These are phyloP conservation scores for Flaveria linearis DNA, from an alignment of 129 eudicot species.

Conservation along the genomic window DNA sequence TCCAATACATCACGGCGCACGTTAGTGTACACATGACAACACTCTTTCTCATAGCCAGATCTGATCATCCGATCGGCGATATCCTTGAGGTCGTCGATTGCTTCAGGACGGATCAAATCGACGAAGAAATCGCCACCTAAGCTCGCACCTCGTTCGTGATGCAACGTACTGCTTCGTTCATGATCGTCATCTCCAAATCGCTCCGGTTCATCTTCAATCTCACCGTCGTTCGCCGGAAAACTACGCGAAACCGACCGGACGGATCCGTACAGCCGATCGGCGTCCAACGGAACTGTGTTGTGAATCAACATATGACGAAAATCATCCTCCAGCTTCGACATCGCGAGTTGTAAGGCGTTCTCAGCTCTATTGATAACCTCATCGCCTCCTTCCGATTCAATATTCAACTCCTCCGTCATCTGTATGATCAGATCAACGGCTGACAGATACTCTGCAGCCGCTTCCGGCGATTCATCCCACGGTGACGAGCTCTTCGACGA, in stretches of 20 bases:
- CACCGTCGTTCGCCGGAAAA: constrained; percentile 29
- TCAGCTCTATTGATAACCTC: constrained; percentile 63
- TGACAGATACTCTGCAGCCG: constrained; percentile 43
- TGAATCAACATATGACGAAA: constrained; percentile 56
- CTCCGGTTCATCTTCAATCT: constrained; percentile 27
- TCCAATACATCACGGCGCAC: constrained; percentile 69
- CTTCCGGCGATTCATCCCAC: constrained; percentile 34
- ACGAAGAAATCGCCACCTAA: constrained; percentile 58
- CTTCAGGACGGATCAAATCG: constrained; percentile 61
- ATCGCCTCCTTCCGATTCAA: constrained; percentile 18
- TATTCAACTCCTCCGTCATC: constrained; percentile 43
- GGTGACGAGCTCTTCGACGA: constrained; percentile 16
- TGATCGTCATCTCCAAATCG: constrained; percentile 37
- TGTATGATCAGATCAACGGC: constrained; percentile 68
- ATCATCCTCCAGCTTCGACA: constrained; percentile 74
- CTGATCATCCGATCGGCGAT: constrained; percentile 80
- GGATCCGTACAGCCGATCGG: constrained; percentile 57
- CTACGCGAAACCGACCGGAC: constrained; percentile 38
- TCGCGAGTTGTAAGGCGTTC: constrained; percentile 77
- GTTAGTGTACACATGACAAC: constrained; percentile 71
- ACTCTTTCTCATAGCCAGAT: constrained; percentile 83
- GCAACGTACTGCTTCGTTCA: constrained; percentile 37
- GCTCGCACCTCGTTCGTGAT: constrained; percentile 66
- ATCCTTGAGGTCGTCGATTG: constrained; percentile 54
- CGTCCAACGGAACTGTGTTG: constrained; percentile 56